Evolutionary conservation across 495 filamentous ascomycete genomes (phyloP).

Genomic region (Cercophora sp.): DNA sequence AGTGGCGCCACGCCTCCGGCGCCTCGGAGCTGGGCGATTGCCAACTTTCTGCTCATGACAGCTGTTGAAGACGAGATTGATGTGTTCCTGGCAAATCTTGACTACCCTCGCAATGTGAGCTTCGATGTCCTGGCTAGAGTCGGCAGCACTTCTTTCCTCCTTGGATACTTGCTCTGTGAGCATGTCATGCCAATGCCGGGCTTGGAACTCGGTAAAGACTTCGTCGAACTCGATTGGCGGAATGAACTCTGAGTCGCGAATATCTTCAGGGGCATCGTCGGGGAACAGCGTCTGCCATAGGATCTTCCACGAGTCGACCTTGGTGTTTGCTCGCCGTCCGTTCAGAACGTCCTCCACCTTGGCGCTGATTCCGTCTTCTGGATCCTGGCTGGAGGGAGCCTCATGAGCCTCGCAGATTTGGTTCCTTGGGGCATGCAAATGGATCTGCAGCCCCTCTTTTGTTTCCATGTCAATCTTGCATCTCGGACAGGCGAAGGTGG

Average conservation of each 20-base stretch:
- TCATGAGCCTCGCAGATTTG: conserved; percentile 19
- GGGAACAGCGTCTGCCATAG: conserved; percentile 28
- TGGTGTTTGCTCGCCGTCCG: conserved; percentile 22
- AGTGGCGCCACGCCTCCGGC: conserved; percentile 12
- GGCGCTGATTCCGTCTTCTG: conserved; percentile 29
- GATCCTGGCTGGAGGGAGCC: conserved; percentile 14
- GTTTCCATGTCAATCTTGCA: conserved; percentile 19
- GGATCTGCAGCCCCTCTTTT: conserved; percentile 15
- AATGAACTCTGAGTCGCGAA: conserved; percentile 23
- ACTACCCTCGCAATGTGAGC: conserved; percentile 12
- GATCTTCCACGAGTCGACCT: conserved; percentile 25
- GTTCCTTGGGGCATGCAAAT: conserved; percentile 12
- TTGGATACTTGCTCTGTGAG: conserved; percentile 1
- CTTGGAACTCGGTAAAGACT: conserved; percentile 19
- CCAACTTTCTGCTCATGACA: neutral
- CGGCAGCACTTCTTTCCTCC: neutral
- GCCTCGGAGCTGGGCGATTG: neutral
- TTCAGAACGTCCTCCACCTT: conserved; percentile 22
- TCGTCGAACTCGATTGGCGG: conserved; percentile 31
- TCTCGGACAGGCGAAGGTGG: conserved; percentile 20
- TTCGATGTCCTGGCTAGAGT: neutral
- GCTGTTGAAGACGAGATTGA: neutral
- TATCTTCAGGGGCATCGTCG: neutral
- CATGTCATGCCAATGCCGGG: neutral
- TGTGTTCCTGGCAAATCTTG: neutral